These are phyloP conservation scores for Teunomyces stri DNA, from an alignment of 805 yeast genomes.

Conservation along the genomic window DNA sequence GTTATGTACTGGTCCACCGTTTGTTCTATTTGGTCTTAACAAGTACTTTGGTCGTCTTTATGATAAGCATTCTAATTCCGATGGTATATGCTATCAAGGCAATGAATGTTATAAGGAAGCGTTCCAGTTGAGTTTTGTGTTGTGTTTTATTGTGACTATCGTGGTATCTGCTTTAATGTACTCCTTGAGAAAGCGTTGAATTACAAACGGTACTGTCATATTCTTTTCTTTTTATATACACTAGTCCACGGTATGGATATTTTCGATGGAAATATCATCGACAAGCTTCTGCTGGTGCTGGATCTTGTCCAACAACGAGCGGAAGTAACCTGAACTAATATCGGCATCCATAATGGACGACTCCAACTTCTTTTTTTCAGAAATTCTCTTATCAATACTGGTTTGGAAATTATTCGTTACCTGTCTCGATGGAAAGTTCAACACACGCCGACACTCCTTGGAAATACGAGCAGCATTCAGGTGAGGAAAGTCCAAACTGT, in stretches of 20 bases:
- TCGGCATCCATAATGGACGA: slow-evolving; percentile 55
- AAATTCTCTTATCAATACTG: slow-evolving; percentile 57
- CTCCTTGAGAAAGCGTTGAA: slow-evolving; percentile 17
- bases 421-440: slow-evolving; percentile 79
- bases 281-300: slow-evolving; percentile 41
- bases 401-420: slow-evolving; percentile 69
- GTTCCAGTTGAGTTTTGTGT: slow-evolving; percentile 27
- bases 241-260: slow-evolving; percentile 39
- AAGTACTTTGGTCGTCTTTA: slow-evolving; percentile 55
- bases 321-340: slow-evolving; percentile 54
- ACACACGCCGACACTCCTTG: slow-evolving; percentile 76
- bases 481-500: slow-evolving; percentile 73
- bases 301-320: slow-evolving; percentile 45
- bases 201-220: neutral
- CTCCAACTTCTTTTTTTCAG: slow-evolving; percentile 56
- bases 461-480: slow-evolving; percentile 74
- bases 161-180: slow-evolving; percentile 25
- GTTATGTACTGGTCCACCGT: slow-evolving; percentile 66
- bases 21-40: slow-evolving; percentile 52
- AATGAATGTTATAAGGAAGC: slow-evolving; percentile 38
- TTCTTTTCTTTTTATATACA: neutral
- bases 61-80: slow-evolving; percentile 41
- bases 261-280: slow-evolving; percentile 44
- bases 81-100: slow-evolving; percentile 39
- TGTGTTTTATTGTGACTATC: slow-evolving; percentile 26